Evolutionary conservation across 192 early-diverging fungal species (phyloP), one percentile per base, ranked within the genome.

Genomic region (Coemansia sp.): DNA sequence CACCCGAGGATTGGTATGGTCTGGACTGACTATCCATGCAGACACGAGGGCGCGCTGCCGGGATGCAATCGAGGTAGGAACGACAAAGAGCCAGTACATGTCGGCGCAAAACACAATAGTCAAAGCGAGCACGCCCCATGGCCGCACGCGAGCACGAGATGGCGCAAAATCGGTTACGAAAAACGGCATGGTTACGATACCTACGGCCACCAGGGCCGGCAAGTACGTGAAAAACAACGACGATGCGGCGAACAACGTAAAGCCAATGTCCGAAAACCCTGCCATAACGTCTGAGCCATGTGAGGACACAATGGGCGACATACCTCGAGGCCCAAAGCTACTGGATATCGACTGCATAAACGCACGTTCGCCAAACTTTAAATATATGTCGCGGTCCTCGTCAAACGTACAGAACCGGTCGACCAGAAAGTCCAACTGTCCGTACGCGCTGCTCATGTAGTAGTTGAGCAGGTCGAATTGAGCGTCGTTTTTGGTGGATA

Each of bases 281-380:
- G 66, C n/a, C 24, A 68, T 38, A 28, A 63, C 51, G 10, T 26
- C 49, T 8, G 31, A 34, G 31, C 31, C 31, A 8, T 34, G 31
- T 6, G 31, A 34, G 6, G 31, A 34, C 31, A 34, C 31, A 34
- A 34, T 34, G 31, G 67, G 42, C 6, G 66, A 58, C 21, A 37
- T 70, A n/a, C 64, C 64, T 0, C 67, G 47, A 14, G 56, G 60
- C 0, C 76, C 76, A 70, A 79, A 79, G 47, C 68, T 67, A 34
- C 76, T 73, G 18, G 70, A 52, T 10, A 78, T 71, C n/a, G 76
- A 72, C 53, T 67, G 57, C 52, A 79, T 31, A 54, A 73, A 79
- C 28, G 61, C 76, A 11, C 53, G 17, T 49, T 79, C 67, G 54
- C 76, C 76, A 66, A 67, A 73, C 71, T 70, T 70, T 10, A 73